phyloP scores from a whole-genome alignment of 192 early-diverging fungal species.

The Chytriomyces confervae region DNA sequence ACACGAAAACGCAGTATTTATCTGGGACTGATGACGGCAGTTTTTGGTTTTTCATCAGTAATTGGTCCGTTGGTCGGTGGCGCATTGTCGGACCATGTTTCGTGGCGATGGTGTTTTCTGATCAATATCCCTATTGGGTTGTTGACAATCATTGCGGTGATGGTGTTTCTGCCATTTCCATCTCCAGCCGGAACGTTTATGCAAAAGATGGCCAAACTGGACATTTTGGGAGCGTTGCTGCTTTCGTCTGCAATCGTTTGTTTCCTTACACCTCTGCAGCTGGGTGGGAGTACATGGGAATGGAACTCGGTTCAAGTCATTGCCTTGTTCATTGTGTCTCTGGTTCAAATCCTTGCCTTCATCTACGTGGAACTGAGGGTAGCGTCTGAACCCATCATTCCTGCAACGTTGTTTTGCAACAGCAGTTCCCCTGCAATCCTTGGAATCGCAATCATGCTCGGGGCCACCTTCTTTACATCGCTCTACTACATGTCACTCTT shows the following conservation, averaged over 20 bases:
- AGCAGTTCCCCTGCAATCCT: conserved; percentile 5
- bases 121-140: conserved; percentile 75
- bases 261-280: conserved; percentile 59
- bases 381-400: conserved; percentile 72
- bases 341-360: conserved; percentile 63
- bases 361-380: conserved; percentile 64
- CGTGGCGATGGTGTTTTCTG: conserved; percentile 69
- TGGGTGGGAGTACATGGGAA: conserved; percentile 70
- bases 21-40: conserved; percentile 78
- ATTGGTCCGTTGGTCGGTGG: conserved; percentile 88
- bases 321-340: conserved; percentile 70
- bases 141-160: conserved; percentile 61
- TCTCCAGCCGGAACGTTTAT: conserved; percentile 49
- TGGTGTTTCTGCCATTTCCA: conserved; percentile 66
- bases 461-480: conserved; percentile 5
- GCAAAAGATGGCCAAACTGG: conserved; percentile 72
- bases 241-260: conserved; percentile 14
- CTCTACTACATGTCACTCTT: conserved; percentile 49
- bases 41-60: conserved; percentile 64
- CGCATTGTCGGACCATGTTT: conserved; percentile 71
- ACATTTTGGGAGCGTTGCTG: conserved; percentile 62
- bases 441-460: conserved; percentile 3
- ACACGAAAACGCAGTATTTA: conserved; percentile 65
- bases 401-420: conserved; percentile 38
- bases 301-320: conserved; percentile 65